Base-by-base conservation (phyloP, 495 filamentous ascomycete genomes). In the Achaetomiella virescens region DNA sequence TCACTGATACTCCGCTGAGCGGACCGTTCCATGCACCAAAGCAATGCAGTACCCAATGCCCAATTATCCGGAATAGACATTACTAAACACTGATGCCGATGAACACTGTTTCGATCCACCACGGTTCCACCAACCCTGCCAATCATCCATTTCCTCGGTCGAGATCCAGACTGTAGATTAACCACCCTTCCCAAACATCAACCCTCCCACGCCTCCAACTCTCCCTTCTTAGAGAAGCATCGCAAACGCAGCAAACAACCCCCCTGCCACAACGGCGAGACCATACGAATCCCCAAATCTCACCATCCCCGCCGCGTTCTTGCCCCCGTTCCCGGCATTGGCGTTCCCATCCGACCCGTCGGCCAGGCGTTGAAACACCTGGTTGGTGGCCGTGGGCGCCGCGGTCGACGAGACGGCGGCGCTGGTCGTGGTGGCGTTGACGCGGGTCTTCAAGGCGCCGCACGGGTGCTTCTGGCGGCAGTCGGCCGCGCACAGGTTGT, bases 381-480 rank as follows among this genome's bases (percentile, higher is more conserved):
- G 48, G 65, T 72, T 55, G 59, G 67, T 45, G 49, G 70, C 55
- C 21, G 70, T 70, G 27, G 76, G 56, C 12, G 76, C 61, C 18
- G 68, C 57, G 41, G 75, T 71, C 41, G 77, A 69, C n/a, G n/a
- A n/a, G n/a, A n/a, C n/a, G n/a, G n/a, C n/a, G n/a, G n/a, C n/a
- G n/a, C n/a, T n/a, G 18, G 81, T 78, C 10, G 76, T 77, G 7
- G 79, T 81, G 8, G 67, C 60, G 67, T 91, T 92, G 58, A 78
- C 69, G 27, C 73, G 75, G 36, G 71, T 80, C 10, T 79, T 71
- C 65, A 83, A 81, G 8, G 90, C 90, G 61, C 91, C 91, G 63
- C 91, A 96, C 7, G 88, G 89, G 65, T 95, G 76, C 51, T 88
- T 65, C 48, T 77, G 64, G 59, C 84, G 81, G 77, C 91, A 96